Conservation (phyloP, 257 asterid genomes). For the Solanum pimpinellifolium region DNA sequence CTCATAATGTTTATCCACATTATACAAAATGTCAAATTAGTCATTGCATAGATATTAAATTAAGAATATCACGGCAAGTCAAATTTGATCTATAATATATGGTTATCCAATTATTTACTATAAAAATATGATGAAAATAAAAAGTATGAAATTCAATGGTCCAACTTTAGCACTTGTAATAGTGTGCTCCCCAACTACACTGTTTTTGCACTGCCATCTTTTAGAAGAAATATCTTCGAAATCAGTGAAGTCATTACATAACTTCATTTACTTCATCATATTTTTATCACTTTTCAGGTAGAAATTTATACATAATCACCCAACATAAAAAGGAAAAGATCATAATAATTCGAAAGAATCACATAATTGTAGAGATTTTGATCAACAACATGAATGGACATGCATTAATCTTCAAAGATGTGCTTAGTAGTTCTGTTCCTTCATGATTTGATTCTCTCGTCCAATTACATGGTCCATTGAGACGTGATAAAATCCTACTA, state of each 20-base stretch:
- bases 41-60: too few species aligned
- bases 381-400: background rate
- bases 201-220: background rate
- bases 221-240: background rate
- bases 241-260: background rate
- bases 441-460: background rate
- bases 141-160: too few species aligned
- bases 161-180: too few species aligned
- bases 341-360: background rate
- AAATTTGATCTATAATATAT: too few species aligned
- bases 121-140: too few species aligned
- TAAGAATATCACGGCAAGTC: too few species aligned
- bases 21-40: too few species aligned
- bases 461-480: background rate
- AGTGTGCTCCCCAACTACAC: background rate
- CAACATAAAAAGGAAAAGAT: background rate
- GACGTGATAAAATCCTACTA: background rate
- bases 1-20: too few species aligned
- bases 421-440: background rate
- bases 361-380: background rate
- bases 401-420: background rate
- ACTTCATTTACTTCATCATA: background rate
- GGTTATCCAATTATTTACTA: too few species aligned
- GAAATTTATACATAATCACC: background rate
- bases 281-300: background rate